Evolutionary conservation across 2,329 filamentous ascomycete species (phyloP).

Genomic region (Aspergillus phoenicis): DNA sequence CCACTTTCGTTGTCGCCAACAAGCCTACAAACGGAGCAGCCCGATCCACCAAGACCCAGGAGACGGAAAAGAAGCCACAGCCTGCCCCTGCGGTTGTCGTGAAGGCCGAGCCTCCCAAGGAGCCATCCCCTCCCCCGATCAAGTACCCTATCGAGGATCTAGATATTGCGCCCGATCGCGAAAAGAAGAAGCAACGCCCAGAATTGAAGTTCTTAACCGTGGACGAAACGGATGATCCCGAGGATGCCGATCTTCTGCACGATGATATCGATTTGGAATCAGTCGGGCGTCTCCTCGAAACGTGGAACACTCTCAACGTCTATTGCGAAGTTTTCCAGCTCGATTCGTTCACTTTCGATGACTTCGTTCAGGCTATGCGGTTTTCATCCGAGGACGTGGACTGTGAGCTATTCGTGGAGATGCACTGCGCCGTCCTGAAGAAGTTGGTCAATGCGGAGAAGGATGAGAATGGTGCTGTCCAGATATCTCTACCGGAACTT

Average conservation of each 20-base stretch:
- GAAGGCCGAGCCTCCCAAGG: slow-evolving; percentile 55
- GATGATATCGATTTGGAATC: slow-evolving; percentile 72
- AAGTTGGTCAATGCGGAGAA: slow-evolving; percentile 75
- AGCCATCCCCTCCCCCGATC: slow-evolving; percentile 71
- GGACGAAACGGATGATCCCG: slow-evolving; percentile 59
- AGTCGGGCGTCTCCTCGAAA: slow-evolving; percentile 82
- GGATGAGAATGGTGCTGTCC: slow-evolving; percentile 72
- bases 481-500: slow-evolving; percentile 75
- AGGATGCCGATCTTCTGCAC: slow-evolving; percentile 50
- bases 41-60: slow-evolving; percentile 34
- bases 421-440: slow-evolving; percentile 89
- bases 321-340: slow-evolving; percentile 92
- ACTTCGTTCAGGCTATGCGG: slow-evolving; percentile 85
- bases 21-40: slow-evolving; percentile 32
- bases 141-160: slow-evolving; percentile 97
- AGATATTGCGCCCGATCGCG: slow-evolving; percentile 69
- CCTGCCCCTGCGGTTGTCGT: slow-evolving; percentile 42
- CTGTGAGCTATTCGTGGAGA: slow-evolving; percentile 84
- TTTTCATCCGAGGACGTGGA: slow-evolving; percentile 72
- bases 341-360: slow-evolving; percentile 97
- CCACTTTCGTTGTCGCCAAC: slow-evolving; percentile 41
- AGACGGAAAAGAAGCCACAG: slow-evolving; percentile 38
- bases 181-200: slow-evolving; percentile 68
- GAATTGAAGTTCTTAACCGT: slow-evolving; percentile 74
- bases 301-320: slow-evolving; percentile 97